Evolutionary conservation across 768 basidiomycete species (phyloP).

Genomic region (Leccinum subgranulosum): DNA sequence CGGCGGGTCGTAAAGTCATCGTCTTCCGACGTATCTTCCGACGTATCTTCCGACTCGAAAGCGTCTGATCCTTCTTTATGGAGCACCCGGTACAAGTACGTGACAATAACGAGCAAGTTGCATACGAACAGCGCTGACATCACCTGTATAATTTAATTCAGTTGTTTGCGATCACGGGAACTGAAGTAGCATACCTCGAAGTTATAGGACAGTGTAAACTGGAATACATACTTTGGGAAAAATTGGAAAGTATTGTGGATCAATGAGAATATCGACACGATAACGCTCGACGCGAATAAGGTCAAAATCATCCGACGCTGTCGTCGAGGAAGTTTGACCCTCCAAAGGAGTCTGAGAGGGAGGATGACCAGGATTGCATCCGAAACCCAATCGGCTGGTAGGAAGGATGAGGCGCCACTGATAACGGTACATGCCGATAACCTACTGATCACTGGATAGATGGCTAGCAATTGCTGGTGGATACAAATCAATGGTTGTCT

Average conservation of each 20-base stretch:
- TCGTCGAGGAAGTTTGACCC: not conserved
- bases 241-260: not conserved
- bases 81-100: not conserved
- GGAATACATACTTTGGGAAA: not conserved
- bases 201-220: not conserved
- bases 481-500: not conserved
- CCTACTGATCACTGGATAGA: not conserved
- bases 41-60: no score
- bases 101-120: not conserved
- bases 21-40: no score
- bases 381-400: not conserved
- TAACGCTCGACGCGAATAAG: slow-evolving; percentile 10
- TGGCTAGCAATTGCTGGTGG: not conserved
- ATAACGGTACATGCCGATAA: not conserved
- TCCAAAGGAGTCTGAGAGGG: no score
- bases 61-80: not conserved
- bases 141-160: not conserved
- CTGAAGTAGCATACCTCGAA: not conserved
- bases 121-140: not conserved
- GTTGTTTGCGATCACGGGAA: not conserved
- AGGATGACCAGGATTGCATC: no score
- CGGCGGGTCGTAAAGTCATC: not conserved
- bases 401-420: not conserved
- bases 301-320: slow-evolving; percentile 16
- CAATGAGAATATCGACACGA: slow-evolving; percentile 5